phyloP scores from a whole-genome alignment of 2,329 filamentous ascomycete species.

The Lachnellula subtilissima region DNA sequence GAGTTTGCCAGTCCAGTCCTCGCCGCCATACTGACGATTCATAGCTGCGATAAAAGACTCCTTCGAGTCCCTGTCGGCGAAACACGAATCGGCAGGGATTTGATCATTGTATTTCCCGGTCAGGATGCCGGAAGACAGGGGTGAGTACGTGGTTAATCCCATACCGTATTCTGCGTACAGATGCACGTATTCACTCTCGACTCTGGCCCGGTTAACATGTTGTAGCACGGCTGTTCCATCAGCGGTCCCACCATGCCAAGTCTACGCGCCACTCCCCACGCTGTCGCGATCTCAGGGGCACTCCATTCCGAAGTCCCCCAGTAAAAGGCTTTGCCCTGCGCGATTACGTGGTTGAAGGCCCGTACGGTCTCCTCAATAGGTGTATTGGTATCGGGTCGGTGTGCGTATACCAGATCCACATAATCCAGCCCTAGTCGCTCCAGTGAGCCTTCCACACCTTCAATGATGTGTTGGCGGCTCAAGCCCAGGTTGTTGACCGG shows the following conservation, averaged over 20 bases:
- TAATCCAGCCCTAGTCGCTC: slow-evolving; percentile 45
- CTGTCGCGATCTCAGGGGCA: slow-evolving; percentile 60
- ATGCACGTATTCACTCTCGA: slow-evolving; percentile 58
- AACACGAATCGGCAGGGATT: slow-evolving; percentile 54
- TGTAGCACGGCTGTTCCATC: slow-evolving; percentile 65
- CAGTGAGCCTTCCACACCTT: slow-evolving; percentile 50
- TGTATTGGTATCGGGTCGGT: slow-evolving; percentile 61
- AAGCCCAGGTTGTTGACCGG: slow-evolving; percentile 51
- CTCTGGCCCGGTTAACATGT: slow-evolving; percentile 57
- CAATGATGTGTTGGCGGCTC: slow-evolving; percentile 55
- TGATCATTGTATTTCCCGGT: slow-evolving; percentile 65
- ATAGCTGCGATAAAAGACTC: slow-evolving; percentile 42
- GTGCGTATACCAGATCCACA: slow-evolving; percentile 65
- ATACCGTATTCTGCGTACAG: slow-evolving; percentile 56
- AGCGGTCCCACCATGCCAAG: slow-evolving; percentile 52
- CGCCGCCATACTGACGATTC: slow-evolving; percentile 39
- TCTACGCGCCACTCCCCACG: slow-evolving; percentile 55
- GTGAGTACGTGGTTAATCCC: slow-evolving; percentile 60
- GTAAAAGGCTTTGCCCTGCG: slow-evolving; percentile 63
- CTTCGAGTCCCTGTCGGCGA: slow-evolving; percentile 45
- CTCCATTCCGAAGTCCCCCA: slow-evolving; percentile 68
- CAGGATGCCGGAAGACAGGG: slow-evolving; percentile 55
- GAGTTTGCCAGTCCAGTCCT: slow-evolving; percentile 51
- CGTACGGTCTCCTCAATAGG: slow-evolving; percentile 68
- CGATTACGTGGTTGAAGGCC: slow-evolving; percentile 66